phyloP scores from a whole-genome alignment of 2,329 filamentous ascomycete species.

The Fusarium avenaceum region DNA sequence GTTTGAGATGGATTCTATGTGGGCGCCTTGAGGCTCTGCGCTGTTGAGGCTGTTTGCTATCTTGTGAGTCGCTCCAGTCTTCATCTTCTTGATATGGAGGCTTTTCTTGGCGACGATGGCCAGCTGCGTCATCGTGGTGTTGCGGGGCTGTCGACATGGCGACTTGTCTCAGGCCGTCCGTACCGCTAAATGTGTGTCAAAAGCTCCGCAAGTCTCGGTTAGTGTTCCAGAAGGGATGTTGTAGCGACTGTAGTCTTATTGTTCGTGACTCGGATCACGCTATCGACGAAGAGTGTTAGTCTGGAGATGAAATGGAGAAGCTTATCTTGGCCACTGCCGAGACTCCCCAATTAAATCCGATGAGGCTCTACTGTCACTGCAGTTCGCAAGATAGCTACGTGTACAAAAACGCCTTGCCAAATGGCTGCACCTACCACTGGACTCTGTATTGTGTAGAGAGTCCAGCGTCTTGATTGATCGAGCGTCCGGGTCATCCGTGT shows the following conservation, averaged over 20 bases:
- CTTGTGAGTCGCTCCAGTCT: not conserved
- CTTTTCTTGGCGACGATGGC: not conserved
- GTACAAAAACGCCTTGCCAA: slow-evolving; percentile 20
- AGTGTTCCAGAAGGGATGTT: not conserved
- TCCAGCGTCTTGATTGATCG: slow-evolving; percentile 5
- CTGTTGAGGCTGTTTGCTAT: not conserved
- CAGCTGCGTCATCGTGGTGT: slow-evolving; percentile 5
- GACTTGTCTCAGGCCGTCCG: not conserved
- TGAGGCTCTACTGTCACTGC: slow-evolving; percentile 23
- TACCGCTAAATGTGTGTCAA: not conserved
- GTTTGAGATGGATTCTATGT: not conserved
- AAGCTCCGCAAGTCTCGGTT: not conserved
- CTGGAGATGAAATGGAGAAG: not conserved
- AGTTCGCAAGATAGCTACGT: slow-evolving; percentile 24
- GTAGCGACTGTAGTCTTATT: not conserved
- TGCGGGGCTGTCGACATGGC: slow-evolving; percentile 22
- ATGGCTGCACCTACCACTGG: not conserved
- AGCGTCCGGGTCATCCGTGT: not conserved
- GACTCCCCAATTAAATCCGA: not conserved
- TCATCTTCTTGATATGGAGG: not conserved
- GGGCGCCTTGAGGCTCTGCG: not conserved
- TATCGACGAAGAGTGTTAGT: not conserved
- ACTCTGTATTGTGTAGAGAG: not conserved
- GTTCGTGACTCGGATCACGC: not conserved
- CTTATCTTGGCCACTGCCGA: not conserved